Evolutionary conservation across 2,329 filamentous ascomycete genomes (phyloP).

Genomic region (Cytospora mali): DNA sequence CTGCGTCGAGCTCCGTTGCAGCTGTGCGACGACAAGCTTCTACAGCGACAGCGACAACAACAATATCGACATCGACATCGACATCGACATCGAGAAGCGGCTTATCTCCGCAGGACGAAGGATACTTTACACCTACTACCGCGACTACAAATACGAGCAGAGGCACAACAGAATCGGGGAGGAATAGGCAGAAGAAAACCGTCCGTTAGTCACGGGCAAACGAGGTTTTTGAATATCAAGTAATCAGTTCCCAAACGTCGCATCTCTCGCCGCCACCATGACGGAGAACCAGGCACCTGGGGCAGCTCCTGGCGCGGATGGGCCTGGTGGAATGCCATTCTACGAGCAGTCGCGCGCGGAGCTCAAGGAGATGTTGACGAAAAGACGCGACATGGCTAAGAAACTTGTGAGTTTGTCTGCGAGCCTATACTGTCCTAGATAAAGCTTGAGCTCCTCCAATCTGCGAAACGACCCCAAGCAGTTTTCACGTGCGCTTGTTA

Average conservation of each 20-base stretch:
- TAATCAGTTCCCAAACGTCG: neutral
- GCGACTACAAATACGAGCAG: neutral
- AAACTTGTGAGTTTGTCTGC: constrained; percentile 34
- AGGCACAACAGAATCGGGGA: neutral
- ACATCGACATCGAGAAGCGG: neutral
- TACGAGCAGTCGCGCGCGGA: constrained; percentile 73
- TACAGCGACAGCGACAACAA: neutral
- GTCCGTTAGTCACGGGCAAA: neutral
- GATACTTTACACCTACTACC: neutral
- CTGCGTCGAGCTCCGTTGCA: neutral
- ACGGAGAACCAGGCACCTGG: constrained; percentile 37
- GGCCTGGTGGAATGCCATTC: constrained; percentile 58
- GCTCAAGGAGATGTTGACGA: constrained; percentile 66
- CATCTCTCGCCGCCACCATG: constrained; percentile 31
- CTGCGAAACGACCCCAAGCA: too few species aligned
- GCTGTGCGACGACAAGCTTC: neutral
- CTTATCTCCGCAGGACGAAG: neutral
- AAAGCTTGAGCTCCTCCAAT: neutral
- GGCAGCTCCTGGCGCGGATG: constrained; percentile 42
- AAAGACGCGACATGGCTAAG: constrained; percentile 59
- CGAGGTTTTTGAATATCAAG: neutral
- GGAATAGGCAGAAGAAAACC: neutral
- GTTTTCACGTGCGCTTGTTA: neutral
- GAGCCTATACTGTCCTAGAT: neutral
- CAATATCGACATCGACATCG: neutral